Base-by-base conservation (phyloP, 306 rosid species). In the Cajanus cajan region DNA sequence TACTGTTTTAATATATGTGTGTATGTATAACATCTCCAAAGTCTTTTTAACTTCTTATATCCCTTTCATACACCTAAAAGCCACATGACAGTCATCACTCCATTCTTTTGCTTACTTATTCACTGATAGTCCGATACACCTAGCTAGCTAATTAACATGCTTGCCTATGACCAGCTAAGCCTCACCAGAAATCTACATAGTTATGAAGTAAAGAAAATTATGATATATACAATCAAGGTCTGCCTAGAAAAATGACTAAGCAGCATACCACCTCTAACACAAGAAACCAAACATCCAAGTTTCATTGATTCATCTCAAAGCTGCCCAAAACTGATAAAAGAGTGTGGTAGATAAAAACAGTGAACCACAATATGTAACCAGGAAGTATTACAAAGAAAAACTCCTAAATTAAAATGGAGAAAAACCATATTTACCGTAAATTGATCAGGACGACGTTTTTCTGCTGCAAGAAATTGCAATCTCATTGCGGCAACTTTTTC, bases 361-460 rank as follows among this genome's bases (percentile, higher is more conserved):
- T 9, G 62, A 16, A 67, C 36, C 63, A 45, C 34, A 66, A 54
- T 74, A 68, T 66, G 43, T 70, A 64, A 68, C 50, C 44, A 51
- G 22, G 18, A 65, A 65, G 48, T 4, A 51, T 43, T 15, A 1
- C 47, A 73, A 14, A 58, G 57, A 59, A 50, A 40, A 59, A 48
- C 37, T 54, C 69, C 84, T 70, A 25, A 39, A 39, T 13, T 48
- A 51, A 24, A 69, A 80, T 28, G 14, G 41, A 55, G 68, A 71
- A 55, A 54, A 73, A 50, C 75, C 40, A 78, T 55, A 68, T 81
- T 88, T 74, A 95, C 98, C 69, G 99, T 81, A 77, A 90, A 95
- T 82, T 95, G 99, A 87, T 95, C 94, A 1, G 99, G 90, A 34
- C 92, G 94, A 12, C 99, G 99, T 70, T 72, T 90, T 82, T 84